A percentile compares a stretch with the other conserved stretches of the same genome.
Conservation (phyloP, 2,329 filamentous ascomycete genomes). For the Teratosphaeria gauchensis region DNA sequence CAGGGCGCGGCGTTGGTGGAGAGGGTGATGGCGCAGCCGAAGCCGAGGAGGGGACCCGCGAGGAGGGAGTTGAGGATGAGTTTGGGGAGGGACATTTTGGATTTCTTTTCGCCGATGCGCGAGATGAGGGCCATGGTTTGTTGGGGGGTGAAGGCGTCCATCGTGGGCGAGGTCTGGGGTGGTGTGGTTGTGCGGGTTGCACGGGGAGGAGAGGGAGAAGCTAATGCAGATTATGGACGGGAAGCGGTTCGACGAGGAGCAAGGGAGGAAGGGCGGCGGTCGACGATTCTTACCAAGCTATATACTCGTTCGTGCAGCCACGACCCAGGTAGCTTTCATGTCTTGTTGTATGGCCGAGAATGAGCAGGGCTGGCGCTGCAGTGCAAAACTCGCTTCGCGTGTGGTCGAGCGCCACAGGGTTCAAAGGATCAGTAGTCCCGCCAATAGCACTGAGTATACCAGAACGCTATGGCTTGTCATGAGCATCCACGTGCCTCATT, state of each 20-base stretch:
- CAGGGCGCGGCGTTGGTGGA: conserved; percentile 21
- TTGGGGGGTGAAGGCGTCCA: background rate
- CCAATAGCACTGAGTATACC: background rate
- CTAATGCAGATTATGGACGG: too few species aligned
- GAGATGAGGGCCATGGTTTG: conserved; percentile 42
- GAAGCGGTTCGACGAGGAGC: background rate
- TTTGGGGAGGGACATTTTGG: conserved; percentile 44
- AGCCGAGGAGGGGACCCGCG: conserved; percentile 43
- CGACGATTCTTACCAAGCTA: background rate
- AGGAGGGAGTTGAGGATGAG: conserved; percentile 44
- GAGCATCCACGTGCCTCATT: background rate
- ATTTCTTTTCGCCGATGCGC: conserved; percentile 42
- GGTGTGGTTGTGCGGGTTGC: background rate
- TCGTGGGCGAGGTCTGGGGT: background rate
- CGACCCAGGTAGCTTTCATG: background rate
- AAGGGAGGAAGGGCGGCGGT: too few species aligned
- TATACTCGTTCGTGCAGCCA: background rate
- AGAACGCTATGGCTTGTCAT: background rate
- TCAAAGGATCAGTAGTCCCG: background rate
- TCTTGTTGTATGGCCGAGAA: background rate
- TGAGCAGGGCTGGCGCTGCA: background rate
- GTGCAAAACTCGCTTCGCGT: background rate
- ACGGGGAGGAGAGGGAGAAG: too few species aligned
- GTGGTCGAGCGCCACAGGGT: background rate
- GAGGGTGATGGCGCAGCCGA: conserved; percentile 35